Evolutionary conservation across 2,329 filamentous ascomycete genomes (phyloP).

Genomic region (Hypoxylon sp.): DNA sequence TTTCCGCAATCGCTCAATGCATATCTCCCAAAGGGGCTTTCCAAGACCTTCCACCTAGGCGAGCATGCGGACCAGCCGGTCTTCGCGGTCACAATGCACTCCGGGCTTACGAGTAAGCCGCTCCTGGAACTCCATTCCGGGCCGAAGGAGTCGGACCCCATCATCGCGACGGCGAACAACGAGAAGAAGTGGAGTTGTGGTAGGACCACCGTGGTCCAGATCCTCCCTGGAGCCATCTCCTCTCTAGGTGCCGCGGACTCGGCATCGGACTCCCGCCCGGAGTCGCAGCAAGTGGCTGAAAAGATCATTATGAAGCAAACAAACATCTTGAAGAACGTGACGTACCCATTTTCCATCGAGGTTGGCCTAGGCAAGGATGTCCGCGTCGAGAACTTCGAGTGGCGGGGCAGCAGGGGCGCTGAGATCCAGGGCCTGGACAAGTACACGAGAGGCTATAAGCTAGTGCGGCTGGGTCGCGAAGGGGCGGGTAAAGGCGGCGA

Average conservation of each 20-base stretch:
- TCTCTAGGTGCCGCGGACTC: not conserved
- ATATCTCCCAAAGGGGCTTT: constrained; percentile 37
- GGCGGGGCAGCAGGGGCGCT: constrained; percentile 42
- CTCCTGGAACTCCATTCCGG: constrained; percentile 40
- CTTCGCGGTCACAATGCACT: constrained; percentile 38
- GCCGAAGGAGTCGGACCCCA: constrained; percentile 26
- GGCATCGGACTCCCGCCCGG: not conserved
- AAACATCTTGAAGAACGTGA: constrained; percentile 2
- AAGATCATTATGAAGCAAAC: constrained; percentile 21
- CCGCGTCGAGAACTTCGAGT: constrained; percentile 46
- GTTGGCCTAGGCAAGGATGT: constrained; percentile 36
- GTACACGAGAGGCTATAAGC: constrained; percentile 44
- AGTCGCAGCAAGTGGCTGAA: not conserved
- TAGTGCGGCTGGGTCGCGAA: constrained; percentile 38
- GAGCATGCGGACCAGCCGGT: constrained; percentile 38
- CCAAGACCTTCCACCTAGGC: constrained; percentile 40
- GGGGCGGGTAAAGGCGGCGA: constrained; percentile 24
- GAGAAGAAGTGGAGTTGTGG: constrained; percentile 20
- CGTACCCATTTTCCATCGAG: constrained; percentile 35
- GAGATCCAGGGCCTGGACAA: constrained; percentile 40
- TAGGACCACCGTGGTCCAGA: constrained; percentile 24
- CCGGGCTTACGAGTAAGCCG: constrained; percentile 38
- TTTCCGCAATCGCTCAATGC: constrained; percentile 43
- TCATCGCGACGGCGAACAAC: constrained; percentile 42
- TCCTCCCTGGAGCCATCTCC: constrained; percentile 6